Percentiles rank a stretch among this genome's conserved stretches.
Conservation (phyloP, 163 green algal species). For the Chlamydomonas reinhardtii region DNA sequence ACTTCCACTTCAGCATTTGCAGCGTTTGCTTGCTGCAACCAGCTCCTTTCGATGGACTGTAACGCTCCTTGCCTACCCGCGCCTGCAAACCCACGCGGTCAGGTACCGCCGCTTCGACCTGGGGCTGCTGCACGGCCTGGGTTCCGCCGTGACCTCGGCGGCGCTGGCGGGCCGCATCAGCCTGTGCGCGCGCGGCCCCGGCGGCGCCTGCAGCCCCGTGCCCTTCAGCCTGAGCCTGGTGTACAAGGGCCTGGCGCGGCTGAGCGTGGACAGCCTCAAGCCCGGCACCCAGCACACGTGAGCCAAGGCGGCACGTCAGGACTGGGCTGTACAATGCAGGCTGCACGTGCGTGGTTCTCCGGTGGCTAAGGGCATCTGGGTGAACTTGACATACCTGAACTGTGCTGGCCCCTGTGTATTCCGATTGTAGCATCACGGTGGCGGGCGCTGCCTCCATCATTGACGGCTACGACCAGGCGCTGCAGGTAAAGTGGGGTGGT, state of each 20-base stretch:
- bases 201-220: conserved; percentile 1
- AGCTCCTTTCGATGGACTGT: too few relatives aligned
- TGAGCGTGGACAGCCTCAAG: neutral
- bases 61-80: too few relatives aligned
- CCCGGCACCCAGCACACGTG: conserved; percentile 18
- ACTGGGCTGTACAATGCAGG: too few relatives aligned
- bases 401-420: neutral
- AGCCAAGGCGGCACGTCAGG: too few relatives aligned
- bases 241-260: conserved; percentile 1
- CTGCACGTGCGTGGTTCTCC: too few relatives aligned
- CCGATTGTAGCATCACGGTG: conserved; percentile 7
- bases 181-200: conserved; percentile 27
- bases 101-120: conserved; percentile 38
- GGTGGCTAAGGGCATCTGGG: too few relatives aligned
- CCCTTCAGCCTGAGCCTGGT: conserved; percentile 36
- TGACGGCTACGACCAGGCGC: conserved; percentile 6
- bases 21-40: too few relatives aligned
- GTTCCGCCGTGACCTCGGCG: neutral
- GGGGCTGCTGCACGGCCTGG: conserved; percentile 53
- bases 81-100: neutral
- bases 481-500: neutral
- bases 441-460: neutral
- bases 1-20: too few relatives aligned
- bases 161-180: conserved; percentile 14
- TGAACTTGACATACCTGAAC: too few relatives aligned